phyloP scores from a whole-genome alignment of 805 yeast genomes.

The Yamadazyma endophytica region DNA sequence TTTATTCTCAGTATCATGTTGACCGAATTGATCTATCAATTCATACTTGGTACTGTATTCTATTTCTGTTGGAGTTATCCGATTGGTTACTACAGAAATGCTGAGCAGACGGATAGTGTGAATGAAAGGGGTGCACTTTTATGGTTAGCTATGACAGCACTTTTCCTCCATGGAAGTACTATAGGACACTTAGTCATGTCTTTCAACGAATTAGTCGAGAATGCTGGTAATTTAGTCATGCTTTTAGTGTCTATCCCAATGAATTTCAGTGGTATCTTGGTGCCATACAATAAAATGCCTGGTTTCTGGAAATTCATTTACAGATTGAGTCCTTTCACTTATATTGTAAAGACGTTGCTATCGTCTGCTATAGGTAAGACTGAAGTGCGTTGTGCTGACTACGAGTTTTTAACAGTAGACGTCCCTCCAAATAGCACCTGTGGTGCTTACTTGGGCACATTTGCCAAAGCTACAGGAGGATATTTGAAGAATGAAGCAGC shows the following conservation, averaged over 20 bases:
- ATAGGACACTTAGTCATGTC: conserved; percentile 25
- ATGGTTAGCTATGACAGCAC: conserved; percentile 25
- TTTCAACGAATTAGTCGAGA: conserved; percentile 24
- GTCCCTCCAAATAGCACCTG: conserved; percentile 25
- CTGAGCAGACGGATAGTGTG: conserved; percentile 40
- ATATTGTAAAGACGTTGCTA: conserved; percentile 54
- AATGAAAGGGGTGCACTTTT: conserved; percentile 31
- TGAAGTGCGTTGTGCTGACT: conserved; percentile 30
- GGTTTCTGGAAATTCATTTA: conserved; percentile 68
- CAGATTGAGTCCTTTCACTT: conserved; percentile 61
- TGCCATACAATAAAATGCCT: conserved; percentile 25
- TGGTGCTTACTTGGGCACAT: conserved; percentile 20
- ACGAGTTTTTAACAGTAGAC: conserved; percentile 16
- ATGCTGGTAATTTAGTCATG: conserved; percentile 27
- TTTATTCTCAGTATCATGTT: conserved; percentile 35
- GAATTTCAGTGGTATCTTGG: conserved; percentile 32
- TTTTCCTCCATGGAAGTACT: conserved; percentile 21
- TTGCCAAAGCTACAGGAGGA: conserved; percentile 36
- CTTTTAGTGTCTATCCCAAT: conserved; percentile 26
- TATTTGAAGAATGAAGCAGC: conserved; percentile 38
- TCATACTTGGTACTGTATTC: conserved; percentile 36
- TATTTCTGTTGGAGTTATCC: conserved; percentile 60
- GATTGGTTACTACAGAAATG: conserved; percentile 43
- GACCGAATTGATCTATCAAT: conserved; percentile 46
- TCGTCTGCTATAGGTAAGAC: conserved; percentile 24